Evolutionary conservation across 768 basidiomycete species (phyloP).

Genomic region (Hypholoma fasciculare): DNA sequence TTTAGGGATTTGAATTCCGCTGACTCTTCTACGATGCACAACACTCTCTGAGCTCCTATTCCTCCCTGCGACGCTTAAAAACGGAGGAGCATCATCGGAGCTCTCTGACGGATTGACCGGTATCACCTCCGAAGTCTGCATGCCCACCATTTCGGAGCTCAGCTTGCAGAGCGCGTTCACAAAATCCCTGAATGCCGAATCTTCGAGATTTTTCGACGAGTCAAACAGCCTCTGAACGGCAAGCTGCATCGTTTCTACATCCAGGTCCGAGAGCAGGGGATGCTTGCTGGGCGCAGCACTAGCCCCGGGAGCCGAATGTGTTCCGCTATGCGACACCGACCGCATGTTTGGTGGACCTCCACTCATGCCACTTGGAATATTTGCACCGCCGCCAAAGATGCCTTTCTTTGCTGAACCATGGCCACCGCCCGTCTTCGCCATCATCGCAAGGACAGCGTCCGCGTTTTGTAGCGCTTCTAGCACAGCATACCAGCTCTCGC

Average conservation of each 20-base stretch:
- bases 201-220: constrained; percentile 80
- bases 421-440: constrained; percentile 37
- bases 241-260: constrained; percentile 69
- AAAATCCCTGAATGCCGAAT: constrained; percentile 80
- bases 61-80: constrained; percentile 21
- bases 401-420: constrained; percentile 32
- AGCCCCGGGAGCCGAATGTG: constrained; percentile 20
- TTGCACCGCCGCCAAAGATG: constrained; percentile 14
- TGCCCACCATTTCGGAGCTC: constrained; percentile 90
- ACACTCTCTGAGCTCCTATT: constrained; percentile 25
- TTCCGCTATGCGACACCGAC: constrained; percentile 33
- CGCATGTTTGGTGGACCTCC: constrained; percentile 37
- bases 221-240: constrained; percentile 88
- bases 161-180: constrained; percentile 76
- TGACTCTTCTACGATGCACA: constrained; percentile 69
- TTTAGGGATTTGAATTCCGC: constrained; percentile 84
- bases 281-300: constrained; percentile 38
- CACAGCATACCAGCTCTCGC: constrained; percentile 90
- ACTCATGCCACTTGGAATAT: constrained; percentile 3
- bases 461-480: constrained; percentile 93
- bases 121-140: constrained; percentile 59
- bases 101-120: constrained; percentile 35
- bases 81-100: constrained; percentile 34
- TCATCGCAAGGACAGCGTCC: constrained; percentile 82
- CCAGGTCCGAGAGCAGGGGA: constrained; percentile 69